These are phyloP conservation scores for Daedaleopsis sinensis DNA, from an alignment of 768 basidiomycete genomes.

Conservation along the genomic window DNA sequence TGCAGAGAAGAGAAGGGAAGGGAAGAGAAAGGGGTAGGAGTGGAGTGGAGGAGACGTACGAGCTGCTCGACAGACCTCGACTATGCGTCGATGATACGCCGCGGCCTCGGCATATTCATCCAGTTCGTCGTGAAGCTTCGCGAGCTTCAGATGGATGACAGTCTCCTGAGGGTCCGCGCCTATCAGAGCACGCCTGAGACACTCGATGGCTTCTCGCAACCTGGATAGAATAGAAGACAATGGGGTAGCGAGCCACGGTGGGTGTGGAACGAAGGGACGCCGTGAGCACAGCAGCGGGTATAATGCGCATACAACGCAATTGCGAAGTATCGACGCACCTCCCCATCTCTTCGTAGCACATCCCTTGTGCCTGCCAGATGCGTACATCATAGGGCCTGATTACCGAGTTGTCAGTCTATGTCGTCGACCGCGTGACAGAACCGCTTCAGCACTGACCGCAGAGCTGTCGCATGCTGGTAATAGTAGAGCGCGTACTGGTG, in stretches of 20 bases:
- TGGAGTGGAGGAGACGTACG: constrained; percentile 25
- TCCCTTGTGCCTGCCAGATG: constrained; percentile 93
- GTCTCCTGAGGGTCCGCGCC: constrained; percentile 80
- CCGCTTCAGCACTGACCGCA: constrained; percentile 56
- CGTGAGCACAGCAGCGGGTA: constrained; percentile 18
- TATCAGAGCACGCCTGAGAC: constrained; percentile 87
- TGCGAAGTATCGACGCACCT: constrained; percentile 48
- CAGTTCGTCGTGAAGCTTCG: constrained; percentile 66
- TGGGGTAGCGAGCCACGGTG: neutral
- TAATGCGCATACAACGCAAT: constrained; percentile 19
- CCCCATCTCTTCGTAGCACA: constrained; percentile 91
- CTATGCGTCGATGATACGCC: constrained; percentile 79
- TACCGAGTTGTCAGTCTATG: constrained; percentile 1
- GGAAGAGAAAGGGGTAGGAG: neutral
- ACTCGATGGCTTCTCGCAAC: constrained; percentile 86
- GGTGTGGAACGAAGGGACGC: neutral
- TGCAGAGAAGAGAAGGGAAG: neutral
- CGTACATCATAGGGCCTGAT: constrained; percentile 91
- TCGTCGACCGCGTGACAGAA: neutral
- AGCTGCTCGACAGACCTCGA: constrained; percentile 70
- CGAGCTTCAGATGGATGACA: constrained; percentile 71
- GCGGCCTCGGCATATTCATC: constrained; percentile 71
- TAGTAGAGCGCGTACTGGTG: constrained; percentile 95
- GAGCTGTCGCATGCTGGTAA: constrained; percentile 92
- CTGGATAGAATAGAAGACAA: constrained; percentile 40